A percentile compares a stretch with the other conserved stretches of the same genome.
Conservation (phyloP, 1,284 basidiomycete genomes). For the Trichosporon asahii region DNA sequence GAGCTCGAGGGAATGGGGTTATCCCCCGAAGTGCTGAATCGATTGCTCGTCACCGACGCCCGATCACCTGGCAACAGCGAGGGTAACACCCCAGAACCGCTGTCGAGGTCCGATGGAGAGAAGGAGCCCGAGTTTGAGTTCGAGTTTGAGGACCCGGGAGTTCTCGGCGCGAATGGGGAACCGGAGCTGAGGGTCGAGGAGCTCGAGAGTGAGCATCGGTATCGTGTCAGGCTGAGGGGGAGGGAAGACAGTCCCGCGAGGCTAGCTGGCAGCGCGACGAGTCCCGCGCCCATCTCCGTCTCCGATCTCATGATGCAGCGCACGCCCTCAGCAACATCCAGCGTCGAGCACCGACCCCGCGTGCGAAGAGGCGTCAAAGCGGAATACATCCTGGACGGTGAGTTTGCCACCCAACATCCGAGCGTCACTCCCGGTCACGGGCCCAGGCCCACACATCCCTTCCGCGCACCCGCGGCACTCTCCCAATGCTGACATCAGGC, state of each 20-base stretch:
- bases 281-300: background rate
- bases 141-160: constrained; percentile 45
- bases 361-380: constrained; percentile 38
- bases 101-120: background rate
- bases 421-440: background rate
- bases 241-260: background rate
- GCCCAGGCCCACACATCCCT: background rate
- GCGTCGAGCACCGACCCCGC: background rate
- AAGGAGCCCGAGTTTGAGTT: constrained; percentile 39
- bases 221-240: constrained; percentile 31
- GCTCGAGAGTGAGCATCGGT: constrained; percentile 19
- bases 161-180: constrained; percentile 24
- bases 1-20: constrained; percentile 79
- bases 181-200: constrained; percentile 26
- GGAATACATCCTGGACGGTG: constrained; percentile 50
- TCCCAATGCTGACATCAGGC: constrained; percentile 29
- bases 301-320: constrained; percentile 4
- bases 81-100: background rate
- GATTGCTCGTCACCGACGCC: constrained; percentile 52
- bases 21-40: constrained; percentile 60
- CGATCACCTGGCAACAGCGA: constrained; percentile 12
- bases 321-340: background rate
- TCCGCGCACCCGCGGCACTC: background rate
- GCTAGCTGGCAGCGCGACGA: background rate
- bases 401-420: constrained; percentile 15